A percentile compares a stretch with the other conserved stretches of the same genome.
Evolutionary conservation across 352 stramenopile genomes (phyloP).

Genomic region (Globisporangium radiosum): DNA sequence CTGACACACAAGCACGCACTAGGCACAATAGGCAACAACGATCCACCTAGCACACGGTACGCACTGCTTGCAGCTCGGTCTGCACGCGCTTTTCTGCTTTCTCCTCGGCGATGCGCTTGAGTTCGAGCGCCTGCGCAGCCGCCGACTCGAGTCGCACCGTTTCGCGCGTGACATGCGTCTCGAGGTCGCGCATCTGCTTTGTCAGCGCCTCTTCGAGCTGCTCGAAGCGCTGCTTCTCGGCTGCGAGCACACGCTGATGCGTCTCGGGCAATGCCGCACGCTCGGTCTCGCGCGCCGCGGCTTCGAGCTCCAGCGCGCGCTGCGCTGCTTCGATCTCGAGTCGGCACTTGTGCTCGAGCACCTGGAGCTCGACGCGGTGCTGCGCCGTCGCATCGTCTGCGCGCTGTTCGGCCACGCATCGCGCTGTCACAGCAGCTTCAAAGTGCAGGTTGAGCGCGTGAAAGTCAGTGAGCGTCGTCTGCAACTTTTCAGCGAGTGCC

Average conservation of each 20-base stretch:
- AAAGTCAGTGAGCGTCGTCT: slow-evolving; percentile 56
- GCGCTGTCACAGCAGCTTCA: slow-evolving; percentile 39
- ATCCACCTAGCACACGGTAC: neutral
- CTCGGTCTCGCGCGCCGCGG: slow-evolving; percentile 32
- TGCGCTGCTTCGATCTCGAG: slow-evolving; percentile 39
- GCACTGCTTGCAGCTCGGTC: slow-evolving; percentile 48
- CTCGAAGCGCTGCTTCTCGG: slow-evolving; percentile 61
- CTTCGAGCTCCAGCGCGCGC: slow-evolving; percentile 30
- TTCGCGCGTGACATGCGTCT: slow-evolving; percentile 38
- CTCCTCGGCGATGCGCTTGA: slow-evolving; percentile 36
- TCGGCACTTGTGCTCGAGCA: slow-evolving; percentile 50
- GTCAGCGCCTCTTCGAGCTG: slow-evolving; percentile 43
- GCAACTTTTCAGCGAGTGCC: slow-evolving; percentile 50
- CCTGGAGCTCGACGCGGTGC: slow-evolving; percentile 47
- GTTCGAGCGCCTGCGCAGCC: slow-evolving; percentile 26
- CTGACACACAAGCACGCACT: neutral
- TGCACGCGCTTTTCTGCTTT: slow-evolving; percentile 54
- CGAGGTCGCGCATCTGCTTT: slow-evolving; percentile 48
- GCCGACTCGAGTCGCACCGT: slow-evolving; percentile 31
- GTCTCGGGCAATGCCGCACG: slow-evolving; percentile 50
- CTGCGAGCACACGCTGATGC: slow-evolving; percentile 44
- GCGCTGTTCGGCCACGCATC: slow-evolving; percentile 41
- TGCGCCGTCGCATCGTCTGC: slow-evolving; percentile 33
- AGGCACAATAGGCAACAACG: no score
- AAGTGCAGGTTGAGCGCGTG: slow-evolving; percentile 61